Evolutionary conservation across 176 grass and related monocot genomes (phyloP).

Genomic region (Ampelocalamus luodianensis): DNA sequence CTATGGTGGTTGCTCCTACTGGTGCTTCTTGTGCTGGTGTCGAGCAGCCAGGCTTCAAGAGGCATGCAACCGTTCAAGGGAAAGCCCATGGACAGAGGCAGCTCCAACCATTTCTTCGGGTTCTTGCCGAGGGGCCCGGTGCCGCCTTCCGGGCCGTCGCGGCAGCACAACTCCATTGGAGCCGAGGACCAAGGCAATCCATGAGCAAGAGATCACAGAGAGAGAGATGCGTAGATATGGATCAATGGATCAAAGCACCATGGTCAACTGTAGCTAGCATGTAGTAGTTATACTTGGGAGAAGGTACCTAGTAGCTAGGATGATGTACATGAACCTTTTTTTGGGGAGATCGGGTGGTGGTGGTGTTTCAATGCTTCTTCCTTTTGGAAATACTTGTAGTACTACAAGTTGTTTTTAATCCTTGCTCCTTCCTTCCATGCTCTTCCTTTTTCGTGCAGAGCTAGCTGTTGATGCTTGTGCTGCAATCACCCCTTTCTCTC

Average conservation of each 20-base stretch:
- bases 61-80: constrained; percentile 68
- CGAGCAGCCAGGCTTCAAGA: constrained; percentile 66
- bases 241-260: neutral
- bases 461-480: constrained; percentile 20
- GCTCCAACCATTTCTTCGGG: constrained; percentile 65
- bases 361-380: neutral
- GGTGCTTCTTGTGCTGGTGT: constrained; percentile 35
- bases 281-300: neutral
- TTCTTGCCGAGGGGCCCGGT: constrained; percentile 63
- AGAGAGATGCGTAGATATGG: neutral
- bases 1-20: constrained; percentile 24
- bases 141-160: constrained; percentile 75
- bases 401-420: neutral
- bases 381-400: neutral
- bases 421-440: neutral
- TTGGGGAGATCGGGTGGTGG: neutral
- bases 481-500: constrained; percentile 1
- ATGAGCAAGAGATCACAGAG: constrained; percentile 3
- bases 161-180: constrained; percentile 89
- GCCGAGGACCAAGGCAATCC: constrained; percentile 24
- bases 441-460: constrained; percentile 18
- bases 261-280: constrained; percentile 31
- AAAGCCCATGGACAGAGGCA: constrained; percentile 47
- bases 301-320: constrained; percentile 1
- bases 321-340: constrained; percentile 50